Base-by-base conservation (phyloP, 2,329 filamentous ascomycete genomes). In the Proliferodiscus dingleyae region DNA sequence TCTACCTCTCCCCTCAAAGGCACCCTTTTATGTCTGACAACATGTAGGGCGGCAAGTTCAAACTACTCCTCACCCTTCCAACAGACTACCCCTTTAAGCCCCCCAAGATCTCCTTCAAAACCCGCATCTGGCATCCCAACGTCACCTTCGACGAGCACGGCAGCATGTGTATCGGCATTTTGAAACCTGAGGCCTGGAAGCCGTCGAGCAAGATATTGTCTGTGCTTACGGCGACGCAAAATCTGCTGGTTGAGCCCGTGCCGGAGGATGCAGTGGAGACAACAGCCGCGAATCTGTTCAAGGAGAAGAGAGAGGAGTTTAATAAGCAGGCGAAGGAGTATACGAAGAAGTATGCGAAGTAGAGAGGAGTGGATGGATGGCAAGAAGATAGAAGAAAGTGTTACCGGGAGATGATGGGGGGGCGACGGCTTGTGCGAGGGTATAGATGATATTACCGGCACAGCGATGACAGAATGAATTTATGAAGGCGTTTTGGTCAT, bases 111-210 rank as follows among this genome's bases (percentile, higher is more conserved):
- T 76, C 71, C 60, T 87, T 87, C 72, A 74, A 74, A 49, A 87
- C 83, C 38, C 85, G 85, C 59, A 83, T 87, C 66, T 88, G 85
- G 70, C 84, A 88, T 64, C 84, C 84, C 1, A 88, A 88, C 59
- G 78, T 88, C 46, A 81, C 77, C 58, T 86, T 85, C 66, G 83
- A 86, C 56, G 81, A 85, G 59, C 82, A 84, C 56, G 84, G 84
- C 29, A 78, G 75, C 52, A 87, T 88, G 81, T 88, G 84, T 61
- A 69, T 88, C 43, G 84, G 83, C 19, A 81, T 87, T 70, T 71
- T 88, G 45, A 78, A 82, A 45, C 68, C 78, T 2, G 83, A 87
- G 42, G 77, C 82, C 57, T 88, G 84, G 84, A 88, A 88, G 68
- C 84, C 84, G 1, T 80, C 77, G 43, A 83, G 80, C 61, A 83